These are phyloP conservation scores for Boletus rubropictus DNA, from an alignment of 768 basidiomycete genomes.

Conservation along the genomic window DNA sequence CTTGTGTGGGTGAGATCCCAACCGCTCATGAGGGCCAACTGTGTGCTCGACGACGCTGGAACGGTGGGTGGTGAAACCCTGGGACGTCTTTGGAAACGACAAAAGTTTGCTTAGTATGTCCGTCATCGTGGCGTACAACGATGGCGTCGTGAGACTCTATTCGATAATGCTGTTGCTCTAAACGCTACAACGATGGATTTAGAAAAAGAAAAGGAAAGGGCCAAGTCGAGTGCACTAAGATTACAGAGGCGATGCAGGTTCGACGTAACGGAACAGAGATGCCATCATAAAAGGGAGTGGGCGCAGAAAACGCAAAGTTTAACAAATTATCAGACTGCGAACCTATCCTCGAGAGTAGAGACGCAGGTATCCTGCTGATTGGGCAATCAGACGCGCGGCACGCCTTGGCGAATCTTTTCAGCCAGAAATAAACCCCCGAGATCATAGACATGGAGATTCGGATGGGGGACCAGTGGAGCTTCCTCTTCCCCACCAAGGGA, in stretches of 20 bases:
- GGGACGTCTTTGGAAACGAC: conserved; percentile 46
- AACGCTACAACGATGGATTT: background rate
- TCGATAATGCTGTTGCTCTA: too few species aligned
- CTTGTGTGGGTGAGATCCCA: conserved; percentile 60
- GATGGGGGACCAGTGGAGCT: background rate
- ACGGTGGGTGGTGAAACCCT: conserved; percentile 42
- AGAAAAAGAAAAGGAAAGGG: background rate
- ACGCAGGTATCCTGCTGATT: too few species aligned
- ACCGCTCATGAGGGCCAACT: conserved; percentile 34
- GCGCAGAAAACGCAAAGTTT: background rate
- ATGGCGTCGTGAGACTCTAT: too few species aligned
- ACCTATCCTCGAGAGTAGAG: background rate
- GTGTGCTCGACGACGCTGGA: conserved; percentile 33
- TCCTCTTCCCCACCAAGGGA: background rate
- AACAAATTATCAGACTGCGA: background rate
- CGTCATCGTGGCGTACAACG: conserved; percentile 28
- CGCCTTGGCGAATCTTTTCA: conserved; percentile 4
- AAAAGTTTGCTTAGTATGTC: conserved; percentile 36
- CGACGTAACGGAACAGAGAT: background rate
- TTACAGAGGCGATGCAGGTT: background rate
- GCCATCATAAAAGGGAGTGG: background rate
- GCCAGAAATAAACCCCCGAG: background rate
- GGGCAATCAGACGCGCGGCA: background rate
- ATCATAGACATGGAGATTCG: background rate
- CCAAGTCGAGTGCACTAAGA: background rate